Percentiles rank a stretch among this genome's conserved stretches.
Conservation (phyloP, 345 rosid species). For the Arabis alpina region DNA sequence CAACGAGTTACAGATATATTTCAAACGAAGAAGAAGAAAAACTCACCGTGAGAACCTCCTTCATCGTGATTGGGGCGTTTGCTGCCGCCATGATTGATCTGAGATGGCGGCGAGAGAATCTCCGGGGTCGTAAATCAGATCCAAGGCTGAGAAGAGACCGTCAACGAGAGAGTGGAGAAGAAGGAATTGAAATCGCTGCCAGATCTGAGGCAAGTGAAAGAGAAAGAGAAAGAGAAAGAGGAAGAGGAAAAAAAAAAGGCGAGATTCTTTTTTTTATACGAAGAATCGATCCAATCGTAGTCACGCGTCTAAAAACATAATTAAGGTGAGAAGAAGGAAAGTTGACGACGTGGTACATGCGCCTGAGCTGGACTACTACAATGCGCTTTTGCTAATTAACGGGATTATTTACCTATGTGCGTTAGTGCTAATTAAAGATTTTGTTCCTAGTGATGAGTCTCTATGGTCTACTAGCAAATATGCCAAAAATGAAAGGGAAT, state of each 20-base stretch:
- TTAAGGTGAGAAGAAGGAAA: constrained; percentile 2
- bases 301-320: neutral
- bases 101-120: constrained; percentile 48
- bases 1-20: constrained; percentile 10
- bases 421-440: neutral
- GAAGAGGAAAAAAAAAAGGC: neutral
- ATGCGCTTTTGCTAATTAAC: constrained; percentile 17
- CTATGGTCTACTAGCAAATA: neutral
- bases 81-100: constrained; percentile 81
- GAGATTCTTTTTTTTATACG: constrained; percentile 4
- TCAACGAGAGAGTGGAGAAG: constrained; percentile 29
- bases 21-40: neutral
- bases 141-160: constrained; percentile 28
- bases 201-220: constrained; percentile 52
- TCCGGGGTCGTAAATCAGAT: constrained; percentile 43
- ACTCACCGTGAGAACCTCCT: constrained; percentile 84
- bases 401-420: neutral
- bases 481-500: no score
- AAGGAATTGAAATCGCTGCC: constrained; percentile 30
- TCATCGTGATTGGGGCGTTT: constrained; percentile 91
- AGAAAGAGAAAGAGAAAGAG: constrained; percentile 8
- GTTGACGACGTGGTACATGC: constrained; percentile 7
- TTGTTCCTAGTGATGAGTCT: neutral
- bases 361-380: constrained; percentile 12
- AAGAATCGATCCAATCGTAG: constrained; percentile 12